phyloP scores from a whole-genome alignment of 2,329 filamentous ascomycete genomes.

The Cadophora luteo-olivacea region DNA sequence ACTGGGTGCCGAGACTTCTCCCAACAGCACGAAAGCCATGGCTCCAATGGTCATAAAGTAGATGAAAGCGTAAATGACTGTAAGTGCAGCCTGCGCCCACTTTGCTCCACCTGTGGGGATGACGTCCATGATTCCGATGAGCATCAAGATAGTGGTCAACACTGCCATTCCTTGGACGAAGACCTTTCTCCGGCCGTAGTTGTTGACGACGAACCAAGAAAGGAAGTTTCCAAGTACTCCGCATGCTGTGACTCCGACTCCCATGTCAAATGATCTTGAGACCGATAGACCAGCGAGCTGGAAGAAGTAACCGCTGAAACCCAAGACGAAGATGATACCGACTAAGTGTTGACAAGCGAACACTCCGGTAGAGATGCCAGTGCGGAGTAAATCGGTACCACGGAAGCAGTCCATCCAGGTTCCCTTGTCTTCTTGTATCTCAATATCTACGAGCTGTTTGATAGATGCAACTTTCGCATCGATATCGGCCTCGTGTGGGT shows the following conservation, averaged over 20 bases:
- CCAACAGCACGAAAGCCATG: conserved; percentile 50
- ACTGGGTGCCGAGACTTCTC: conserved; percentile 47
- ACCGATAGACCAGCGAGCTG: conserved; percentile 54
- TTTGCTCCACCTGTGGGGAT: conserved; percentile 43
- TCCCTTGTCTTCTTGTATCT: conserved; percentile 49
- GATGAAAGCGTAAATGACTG: conserved; percentile 48
- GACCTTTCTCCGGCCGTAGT: conserved; percentile 67
- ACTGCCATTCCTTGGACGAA: conserved; percentile 42
- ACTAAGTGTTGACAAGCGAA: conserved; percentile 33
- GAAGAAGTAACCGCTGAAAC: conserved; percentile 56
- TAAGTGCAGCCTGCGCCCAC: conserved; percentile 47
- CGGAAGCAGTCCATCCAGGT: conserved; percentile 37
- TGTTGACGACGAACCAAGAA: conserved; percentile 54
- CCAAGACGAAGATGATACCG: conserved; percentile 46
- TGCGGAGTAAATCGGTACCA: conserved; percentile 33
- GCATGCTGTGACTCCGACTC: conserved; percentile 50
- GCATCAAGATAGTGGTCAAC: conserved; percentile 24
- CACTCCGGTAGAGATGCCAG: conserved; percentile 34
- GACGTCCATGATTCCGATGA: conserved; percentile 40
- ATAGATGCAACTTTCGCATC: conserved; percentile 27
- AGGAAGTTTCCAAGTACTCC: conserved; percentile 49
- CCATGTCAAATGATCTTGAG: conserved; percentile 57
- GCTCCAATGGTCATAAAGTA: conserved; percentile 51
- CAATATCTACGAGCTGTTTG: conserved; percentile 50
- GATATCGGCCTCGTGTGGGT: conserved; percentile 19